These are phyloP conservation scores for Aspergillus glaucus DNA, from an alignment of 2,329 filamentous ascomycete species.

Conservation along the genomic window DNA sequence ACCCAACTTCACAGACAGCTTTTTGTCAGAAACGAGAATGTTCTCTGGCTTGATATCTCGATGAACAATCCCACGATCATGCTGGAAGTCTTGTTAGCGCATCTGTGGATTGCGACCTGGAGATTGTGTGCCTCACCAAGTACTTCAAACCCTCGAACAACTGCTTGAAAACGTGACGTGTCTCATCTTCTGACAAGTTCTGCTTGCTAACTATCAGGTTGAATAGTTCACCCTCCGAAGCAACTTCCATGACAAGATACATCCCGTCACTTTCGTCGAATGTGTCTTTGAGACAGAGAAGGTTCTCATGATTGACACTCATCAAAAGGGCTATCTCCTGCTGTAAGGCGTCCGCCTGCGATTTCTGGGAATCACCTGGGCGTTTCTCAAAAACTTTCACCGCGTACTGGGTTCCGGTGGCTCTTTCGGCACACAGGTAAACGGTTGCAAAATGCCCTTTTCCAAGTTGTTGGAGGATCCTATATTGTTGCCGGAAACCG, in stretches of 20 bases:
- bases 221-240: conserved; percentile 89
- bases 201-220: conserved; percentile 88
- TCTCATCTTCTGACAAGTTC: conserved; percentile 77
- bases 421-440: conserved; percentile 82
- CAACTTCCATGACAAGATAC: conserved; percentile 85
- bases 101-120: not conserved
- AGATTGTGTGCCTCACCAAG: conserved; percentile 58
- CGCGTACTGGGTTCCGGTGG: conserved; percentile 73
- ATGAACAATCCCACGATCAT: conserved; percentile 95
- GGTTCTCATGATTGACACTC: conserved; percentile 91
- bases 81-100: conserved; percentile 47
- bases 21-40: conserved; percentile 79
- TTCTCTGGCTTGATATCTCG: conserved; percentile 98
- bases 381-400: conserved; percentile 94
- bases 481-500: conserved; percentile 80
- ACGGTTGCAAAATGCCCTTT: conserved; percentile 96
- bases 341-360: conserved; percentile 78
- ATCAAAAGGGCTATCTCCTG: conserved; percentile 96
- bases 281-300: conserved; percentile 89
- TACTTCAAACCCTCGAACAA: conserved; percentile 94
- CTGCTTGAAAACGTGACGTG: conserved; percentile 81
- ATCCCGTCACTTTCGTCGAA: conserved; percentile 89
- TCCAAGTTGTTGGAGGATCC: conserved; percentile 74
- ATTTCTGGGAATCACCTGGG: conserved; percentile 71
- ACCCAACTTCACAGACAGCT: conserved; percentile 81